These are phyloP conservation scores for Acer negundo DNA, from an alignment of 345 rosid species.

Conservation along the genomic window DNA sequence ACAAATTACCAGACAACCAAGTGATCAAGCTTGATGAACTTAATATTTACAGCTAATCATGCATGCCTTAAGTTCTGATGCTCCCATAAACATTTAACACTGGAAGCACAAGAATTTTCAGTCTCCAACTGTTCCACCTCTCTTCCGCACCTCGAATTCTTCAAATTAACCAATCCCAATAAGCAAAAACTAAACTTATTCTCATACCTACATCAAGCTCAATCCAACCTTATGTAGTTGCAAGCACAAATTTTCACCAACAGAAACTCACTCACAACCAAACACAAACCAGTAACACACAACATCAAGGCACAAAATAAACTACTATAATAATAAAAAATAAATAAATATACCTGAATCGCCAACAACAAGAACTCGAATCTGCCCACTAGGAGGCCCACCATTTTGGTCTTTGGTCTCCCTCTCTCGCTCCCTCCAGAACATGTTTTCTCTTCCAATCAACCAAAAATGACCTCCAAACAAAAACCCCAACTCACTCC, in stretches of 20 bases:
- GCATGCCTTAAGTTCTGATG: neutral
- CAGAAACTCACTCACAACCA: neutral
- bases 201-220: neutral
- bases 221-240: neutral
- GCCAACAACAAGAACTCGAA: constrained; percentile 95
- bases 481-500: neutral
- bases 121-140: neutral
- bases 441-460: constrained; percentile 42
- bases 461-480: constrained; percentile 12
- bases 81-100: neutral
- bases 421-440: constrained; percentile 94
- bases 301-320: neutral
- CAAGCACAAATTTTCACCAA: neutral
- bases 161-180: neutral
- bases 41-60: neutral
- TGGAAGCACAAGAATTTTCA: neutral
- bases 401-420: constrained; percentile 75
- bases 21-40: neutral
- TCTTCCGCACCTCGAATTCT: neutral
- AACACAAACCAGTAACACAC: neutral
- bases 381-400: constrained; percentile 91
- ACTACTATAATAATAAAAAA: neutral
- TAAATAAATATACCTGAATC: constrained; percentile 66
- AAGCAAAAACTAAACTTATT: constrained; percentile 13
- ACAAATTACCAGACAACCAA: neutral